Evolutionary conservation across 2,329 filamentous ascomycete genomes (phyloP), one percentile per base, ranked within the genome.

Genomic region (Madurella fahalii): DNA sequence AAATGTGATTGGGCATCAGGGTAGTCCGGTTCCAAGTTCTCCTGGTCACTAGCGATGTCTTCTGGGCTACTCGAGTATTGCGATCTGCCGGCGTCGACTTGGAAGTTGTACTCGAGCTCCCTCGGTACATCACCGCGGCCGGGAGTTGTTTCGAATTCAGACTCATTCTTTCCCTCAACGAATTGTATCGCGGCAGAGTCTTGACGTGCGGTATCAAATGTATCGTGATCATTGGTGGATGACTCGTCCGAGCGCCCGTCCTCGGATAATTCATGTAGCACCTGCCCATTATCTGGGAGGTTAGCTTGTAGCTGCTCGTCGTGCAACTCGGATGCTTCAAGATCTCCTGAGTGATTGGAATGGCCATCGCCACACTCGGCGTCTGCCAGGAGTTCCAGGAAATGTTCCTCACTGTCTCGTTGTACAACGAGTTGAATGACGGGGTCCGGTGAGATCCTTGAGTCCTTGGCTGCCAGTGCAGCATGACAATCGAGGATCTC

Each of bases 401-500:
- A 65, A 25, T 59, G 63, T 12, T 61, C 56, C 44, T 64, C 62
- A 40, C 55, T 60, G 45, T 64, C 60, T n/a, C 53, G 61, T 15
- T 59, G 57, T 2, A 61, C 48, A 9, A 60, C 30, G n/a, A 66
- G 54, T 17, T 57, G 56, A 20, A 66, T 50, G 16, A 59, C 50
- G 17, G 63, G 53, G 9, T 51, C 32, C 9, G 53, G 34, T 4
- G 59, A 25, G 9, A 55, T 41, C 15, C 37, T 41, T 4, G 49
- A 52, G 9, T 60, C 54, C 47, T 49, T 60, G 40, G 42, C 42
- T 25, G 52, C 43, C 4, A 65, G 45, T n/a, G 58, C 47, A 18
- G 50, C 47, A 49, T 61, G 60, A 39, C 61, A 62, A 39, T 61
- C 54, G 16, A 64, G 53, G n/a, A 65, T 56, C 43, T 66, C 62